These are phyloP conservation scores for Ottelia alismoides DNA, from an alignment of 106 monocot genomes.

Conservation along the genomic window DNA sequence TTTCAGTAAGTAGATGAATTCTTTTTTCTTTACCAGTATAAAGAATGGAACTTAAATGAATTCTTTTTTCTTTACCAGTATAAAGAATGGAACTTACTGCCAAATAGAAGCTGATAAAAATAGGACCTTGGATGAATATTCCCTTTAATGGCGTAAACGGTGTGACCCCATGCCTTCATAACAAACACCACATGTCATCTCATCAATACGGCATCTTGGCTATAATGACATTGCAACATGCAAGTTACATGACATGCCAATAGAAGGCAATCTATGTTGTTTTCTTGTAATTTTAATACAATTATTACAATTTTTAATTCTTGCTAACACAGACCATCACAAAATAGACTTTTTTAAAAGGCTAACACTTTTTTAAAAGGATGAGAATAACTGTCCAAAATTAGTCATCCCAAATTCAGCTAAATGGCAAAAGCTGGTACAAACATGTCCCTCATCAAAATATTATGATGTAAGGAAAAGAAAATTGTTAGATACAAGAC, in stretches of 20 bases:
- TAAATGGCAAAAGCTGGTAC: background rate
- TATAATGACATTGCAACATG: background rate
- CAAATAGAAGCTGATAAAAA: conserved; percentile 93
- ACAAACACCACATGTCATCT: too few species aligned
- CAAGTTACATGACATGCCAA: background rate
- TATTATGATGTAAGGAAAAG: background rate
- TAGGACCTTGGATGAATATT: conserved; percentile 73
- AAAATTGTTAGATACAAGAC: background rate
- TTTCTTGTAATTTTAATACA: background rate
- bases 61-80: too few species aligned
- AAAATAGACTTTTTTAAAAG: background rate
- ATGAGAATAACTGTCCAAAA: background rate
- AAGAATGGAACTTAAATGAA: too few species aligned
- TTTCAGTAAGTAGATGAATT: too few species aligned
- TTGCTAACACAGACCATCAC: background rate
- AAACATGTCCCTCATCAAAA: background rate
- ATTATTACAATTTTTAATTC: background rate
- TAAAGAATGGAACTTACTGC: conserved; percentile 91
- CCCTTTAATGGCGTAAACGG: conserved; percentile 91
- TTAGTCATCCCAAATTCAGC: too few species aligned
- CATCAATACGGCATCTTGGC: too few species aligned
- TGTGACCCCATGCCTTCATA: conserved; percentile 86
- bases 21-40: too few species aligned
- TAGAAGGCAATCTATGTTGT: background rate
- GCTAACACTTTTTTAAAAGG: background rate